phyloP scores from a whole-genome alignment of 352 stramenopile genomes.

The Phytopythium litorale region DNA sequence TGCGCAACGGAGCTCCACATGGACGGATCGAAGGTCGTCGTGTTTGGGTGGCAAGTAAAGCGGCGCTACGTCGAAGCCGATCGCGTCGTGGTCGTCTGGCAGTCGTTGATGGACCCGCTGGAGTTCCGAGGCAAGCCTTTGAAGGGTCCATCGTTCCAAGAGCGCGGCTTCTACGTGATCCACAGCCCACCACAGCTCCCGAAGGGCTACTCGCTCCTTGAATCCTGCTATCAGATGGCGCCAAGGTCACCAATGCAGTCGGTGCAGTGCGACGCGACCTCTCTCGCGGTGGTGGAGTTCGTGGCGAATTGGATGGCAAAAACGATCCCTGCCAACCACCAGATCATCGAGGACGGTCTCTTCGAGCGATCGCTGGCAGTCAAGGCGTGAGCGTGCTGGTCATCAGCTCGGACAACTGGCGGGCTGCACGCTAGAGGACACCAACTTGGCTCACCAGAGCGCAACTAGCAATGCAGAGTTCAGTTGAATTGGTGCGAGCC shows the following conservation, averaged over 20 bases:
- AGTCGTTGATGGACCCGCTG: constrained; percentile 31
- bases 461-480: too few species aligned
- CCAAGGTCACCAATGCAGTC: not conserved
- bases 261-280: not conserved
- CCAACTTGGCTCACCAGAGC: too few species aligned
- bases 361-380: not conserved
- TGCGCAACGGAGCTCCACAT: constrained; percentile 3
- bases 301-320: constrained; percentile 6
- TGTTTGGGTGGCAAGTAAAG: constrained; percentile 34
- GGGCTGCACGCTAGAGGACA: too few species aligned
- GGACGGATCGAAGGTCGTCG: constrained; percentile 1
- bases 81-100: constrained; percentile 48
- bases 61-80: constrained; percentile 36
- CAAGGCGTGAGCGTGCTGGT: too few species aligned
- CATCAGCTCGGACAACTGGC: too few species aligned
- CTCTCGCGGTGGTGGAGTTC: constrained; percentile 4
- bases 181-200: not conserved
- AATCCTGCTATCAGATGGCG: not conserved
- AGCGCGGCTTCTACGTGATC: constrained; percentile 19
- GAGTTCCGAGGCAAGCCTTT: constrained; percentile 27
- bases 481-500: too few species aligned
- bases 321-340: constrained; percentile 9
- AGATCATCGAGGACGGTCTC: constrained; percentile 5
- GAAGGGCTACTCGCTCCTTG: not conserved
- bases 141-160: constrained; percentile 15